Conservation (phyloP, 2,329 filamentous ascomycete species). For the Mycosphaerelloides madeirae region DNA sequence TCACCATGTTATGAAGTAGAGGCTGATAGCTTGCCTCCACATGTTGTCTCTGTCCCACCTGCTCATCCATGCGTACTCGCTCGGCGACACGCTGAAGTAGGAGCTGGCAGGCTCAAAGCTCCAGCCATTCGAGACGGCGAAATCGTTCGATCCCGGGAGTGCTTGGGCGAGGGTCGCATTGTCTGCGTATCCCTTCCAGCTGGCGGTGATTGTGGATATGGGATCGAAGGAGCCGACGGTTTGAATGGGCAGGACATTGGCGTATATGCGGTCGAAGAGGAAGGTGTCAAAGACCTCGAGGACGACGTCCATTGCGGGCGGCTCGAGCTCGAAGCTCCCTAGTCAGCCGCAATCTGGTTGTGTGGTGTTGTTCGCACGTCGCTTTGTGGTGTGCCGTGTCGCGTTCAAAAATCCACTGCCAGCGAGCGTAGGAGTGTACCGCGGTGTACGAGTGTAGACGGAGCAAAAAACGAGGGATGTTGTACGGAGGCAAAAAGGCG, state of each 20-base stretch:
- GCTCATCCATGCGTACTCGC: slow-evolving; percentile 73
- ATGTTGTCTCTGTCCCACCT: slow-evolving; percentile 72
- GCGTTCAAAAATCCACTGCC: no score
- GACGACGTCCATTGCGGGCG: slow-evolving; percentile 75
- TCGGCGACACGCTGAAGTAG: slow-evolving; percentile 65
- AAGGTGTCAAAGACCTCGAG: slow-evolving; percentile 81
- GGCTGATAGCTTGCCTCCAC: slow-evolving; percentile 65
- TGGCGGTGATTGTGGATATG: slow-evolving; percentile 45
- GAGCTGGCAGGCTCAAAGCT: slow-evolving; percentile 67
- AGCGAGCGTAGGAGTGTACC: no score
- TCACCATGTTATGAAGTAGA: slow-evolving; percentile 86
- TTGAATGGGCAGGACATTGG: slow-evolving; percentile 59
- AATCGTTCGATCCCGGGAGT: slow-evolving; percentile 3
- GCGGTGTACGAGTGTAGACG: no score
- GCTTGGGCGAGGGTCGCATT: slow-evolving; percentile 48
- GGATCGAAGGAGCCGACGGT: slow-evolving; percentile 51
- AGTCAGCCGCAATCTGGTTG: neutral
- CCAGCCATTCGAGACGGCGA: slow-evolving; percentile 33
- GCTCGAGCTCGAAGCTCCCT: no score
- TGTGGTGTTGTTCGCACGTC: neutral
- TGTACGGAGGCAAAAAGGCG: no score
- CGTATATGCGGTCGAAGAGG: slow-evolving; percentile 74
- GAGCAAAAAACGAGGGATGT: no score
- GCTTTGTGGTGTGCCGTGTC: no score
- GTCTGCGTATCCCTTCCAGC: slow-evolving; percentile 32